Evolutionary conservation across 139 green algal species (phyloP), one percentile per base, ranked within the genome.

Genomic region (Chlamydomonas sphaeroides): DNA sequence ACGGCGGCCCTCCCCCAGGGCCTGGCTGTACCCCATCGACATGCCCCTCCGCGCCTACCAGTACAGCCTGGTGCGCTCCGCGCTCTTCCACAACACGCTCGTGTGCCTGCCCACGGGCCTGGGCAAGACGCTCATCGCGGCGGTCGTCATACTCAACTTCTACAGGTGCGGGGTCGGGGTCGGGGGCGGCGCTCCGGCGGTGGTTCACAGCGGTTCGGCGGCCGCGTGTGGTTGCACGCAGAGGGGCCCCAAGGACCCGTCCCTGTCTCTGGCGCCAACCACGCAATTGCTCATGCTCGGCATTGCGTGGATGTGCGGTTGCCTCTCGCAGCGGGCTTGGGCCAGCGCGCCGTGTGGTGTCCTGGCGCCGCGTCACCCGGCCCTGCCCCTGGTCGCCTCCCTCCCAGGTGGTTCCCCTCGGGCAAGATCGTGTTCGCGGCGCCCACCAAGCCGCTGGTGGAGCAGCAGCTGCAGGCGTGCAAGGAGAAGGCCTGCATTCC

Each of bases 61-160:
- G 89, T 72, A 92, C 57, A 78, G 86, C 53, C 95, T 98, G 78
- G 72, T 85, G 25, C 72, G 88, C 35, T 86, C 87, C 6, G 93
- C 94, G 36, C 90, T 98, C 49, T 93, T 96, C 48, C 63, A 87
- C 80, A 99, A 99, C 89, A 98, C 95, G 8, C 90, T 99, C 28
- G 93, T 98, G 30, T 97, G 93, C 83, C 91, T 99, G 73, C 97
- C 97, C 67, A 99, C 97, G 0, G 97, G 97, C 23, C 90, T 98
- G 41, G 97, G 97, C 71, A 99, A 99, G 92, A 99, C 97, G 26
- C 89, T 98, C 21, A 96, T 99, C 35, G 97, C 97, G 23, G 95
- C 96, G 15, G 97, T 99, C 25, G 94, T 94, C 32, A 94, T 94
- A 88, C 88, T 93, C 91, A 99, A 99, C 88, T 98, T 95, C 84